Conservation (phyloP, 257 asterid genomes). For the Asclepias syriaca region DNA sequence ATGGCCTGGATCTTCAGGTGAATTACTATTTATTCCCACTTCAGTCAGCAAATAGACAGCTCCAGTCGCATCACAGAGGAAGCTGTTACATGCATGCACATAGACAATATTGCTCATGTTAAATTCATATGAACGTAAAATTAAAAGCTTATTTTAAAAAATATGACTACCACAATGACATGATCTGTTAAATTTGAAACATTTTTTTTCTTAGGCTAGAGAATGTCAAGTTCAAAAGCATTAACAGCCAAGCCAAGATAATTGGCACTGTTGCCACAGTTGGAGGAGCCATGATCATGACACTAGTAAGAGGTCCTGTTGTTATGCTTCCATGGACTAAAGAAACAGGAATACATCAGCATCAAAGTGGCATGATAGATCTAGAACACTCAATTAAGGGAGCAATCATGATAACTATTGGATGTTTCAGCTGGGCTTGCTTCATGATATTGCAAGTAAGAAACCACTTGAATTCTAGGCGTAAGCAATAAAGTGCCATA, state of each 20-base stretch:
- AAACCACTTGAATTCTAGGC: background rate
- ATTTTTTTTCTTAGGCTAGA: conserved; percentile 51
- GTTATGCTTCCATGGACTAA: conserved; percentile 68
- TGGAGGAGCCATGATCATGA: conserved; percentile 98
- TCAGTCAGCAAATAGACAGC: background rate
- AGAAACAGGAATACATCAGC: conserved; percentile 16
- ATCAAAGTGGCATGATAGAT: conserved; percentile 31
- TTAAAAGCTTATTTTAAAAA: too few relatives aligned
- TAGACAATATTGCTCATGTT: background rate
- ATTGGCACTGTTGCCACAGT: conserved; percentile 76
- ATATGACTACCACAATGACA: background rate
- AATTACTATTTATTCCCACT: background rate
- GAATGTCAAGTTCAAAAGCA: conserved; percentile 62
- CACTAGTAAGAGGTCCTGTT: conserved; percentile 64
- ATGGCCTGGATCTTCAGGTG: conserved; percentile 89
- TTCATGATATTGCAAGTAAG: conserved; percentile 91
- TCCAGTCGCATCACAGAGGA: background rate
- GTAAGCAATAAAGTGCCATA: background rate
- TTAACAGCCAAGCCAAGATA: conserved; percentile 86
- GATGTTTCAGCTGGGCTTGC: conserved; percentile 84
- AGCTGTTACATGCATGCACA: background rate
- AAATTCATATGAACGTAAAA: background rate
- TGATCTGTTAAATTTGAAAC: background rate
- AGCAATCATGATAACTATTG: conserved; percentile 65
- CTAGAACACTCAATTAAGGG: conserved; percentile 74